A percentile compares a stretch with the other conserved stretches of the same genome.
Conservation (phyloP, 108 stramenopile genomes). For the Fistulifera solaris region DNA sequence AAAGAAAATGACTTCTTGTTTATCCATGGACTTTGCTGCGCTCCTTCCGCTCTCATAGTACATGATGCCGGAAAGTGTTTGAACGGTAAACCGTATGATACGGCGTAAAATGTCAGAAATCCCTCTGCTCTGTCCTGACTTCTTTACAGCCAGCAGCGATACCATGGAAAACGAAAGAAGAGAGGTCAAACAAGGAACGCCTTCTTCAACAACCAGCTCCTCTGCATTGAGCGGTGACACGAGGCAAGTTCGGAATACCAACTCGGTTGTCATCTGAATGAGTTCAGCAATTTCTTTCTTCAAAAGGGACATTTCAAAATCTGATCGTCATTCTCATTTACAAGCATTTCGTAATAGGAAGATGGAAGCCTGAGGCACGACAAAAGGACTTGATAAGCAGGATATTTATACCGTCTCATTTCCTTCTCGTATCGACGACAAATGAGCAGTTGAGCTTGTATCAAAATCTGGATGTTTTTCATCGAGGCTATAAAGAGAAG, state of each 20-base stretch:
- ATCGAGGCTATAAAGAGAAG: conserved; percentile 33
- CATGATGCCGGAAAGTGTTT: conserved; percentile 44
- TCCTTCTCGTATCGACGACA: conserved; percentile 54
- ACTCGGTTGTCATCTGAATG: conserved; percentile 26
- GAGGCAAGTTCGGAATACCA: conserved; percentile 55
- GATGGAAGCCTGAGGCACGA: conserved; percentile 27
- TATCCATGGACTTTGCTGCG: conserved; percentile 14
- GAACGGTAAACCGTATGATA: conserved; percentile 36
- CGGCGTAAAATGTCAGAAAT: conserved; percentile 14
- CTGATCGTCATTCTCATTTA: conserved; percentile 7
- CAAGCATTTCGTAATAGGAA: conserved; percentile 10
- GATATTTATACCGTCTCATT: conserved; percentile 65
- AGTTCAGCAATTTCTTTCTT: conserved; percentile 28
- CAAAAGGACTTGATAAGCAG: conserved; percentile 50
- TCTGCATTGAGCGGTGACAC: conserved; percentile 72
- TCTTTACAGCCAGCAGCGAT: conserved; percentile 3
- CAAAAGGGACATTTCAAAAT: conserved; percentile 16
- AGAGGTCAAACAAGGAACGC: conserved; percentile 29
- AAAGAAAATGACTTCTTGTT: conserved; percentile 6
- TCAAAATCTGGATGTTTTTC: conserved; percentile 37
- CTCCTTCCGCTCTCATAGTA: conserved; percentile 47
- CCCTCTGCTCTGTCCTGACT: neutral
- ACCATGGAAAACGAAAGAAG: conserved; percentile 37
- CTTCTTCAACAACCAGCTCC: conserved; percentile 55
- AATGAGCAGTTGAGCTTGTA: conserved; percentile 57